These are phyloP conservation scores for Sclerotinia spermophila DNA, from an alignment of 2,329 filamentous ascomycete genomes.

Conservation along the genomic window DNA sequence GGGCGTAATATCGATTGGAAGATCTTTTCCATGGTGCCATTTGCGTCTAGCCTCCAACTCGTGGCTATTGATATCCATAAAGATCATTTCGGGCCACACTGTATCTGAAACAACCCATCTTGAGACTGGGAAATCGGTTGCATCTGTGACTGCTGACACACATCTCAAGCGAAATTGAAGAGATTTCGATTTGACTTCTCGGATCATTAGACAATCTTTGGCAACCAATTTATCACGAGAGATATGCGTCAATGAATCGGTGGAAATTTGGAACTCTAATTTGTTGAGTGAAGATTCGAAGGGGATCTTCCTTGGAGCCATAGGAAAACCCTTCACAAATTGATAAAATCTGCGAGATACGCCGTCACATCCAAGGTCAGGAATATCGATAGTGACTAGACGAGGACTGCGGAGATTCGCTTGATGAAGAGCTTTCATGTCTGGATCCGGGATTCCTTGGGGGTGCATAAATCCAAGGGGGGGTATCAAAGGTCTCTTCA, in stretches of 20 bases:
- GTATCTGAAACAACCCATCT: slow-evolving; percentile 63
- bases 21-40: slow-evolving; percentile 68
- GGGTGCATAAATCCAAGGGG: slow-evolving; percentile 35
- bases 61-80: slow-evolving; percentile 62
- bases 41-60: slow-evolving; percentile 58
- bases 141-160: slow-evolving; percentile 40
- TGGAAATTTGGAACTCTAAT: slow-evolving; percentile 38
- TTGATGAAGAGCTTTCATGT: slow-evolving; percentile 53
- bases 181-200: slow-evolving; percentile 47
- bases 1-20: slow-evolving; percentile 70
- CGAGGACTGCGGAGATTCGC: slow-evolving; percentile 53
- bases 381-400: slow-evolving; percentile 33
- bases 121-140: slow-evolving; percentile 37
- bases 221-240: slow-evolving; percentile 27
- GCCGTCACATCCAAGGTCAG: slow-evolving; percentile 29
- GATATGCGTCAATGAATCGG: slow-evolving; percentile 25
- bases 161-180: slow-evolving; percentile 67
- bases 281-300: slow-evolving; percentile 34
- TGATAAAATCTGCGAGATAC: slow-evolving; percentile 47
- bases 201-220: slow-evolving; percentile 33
- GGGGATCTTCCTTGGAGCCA: slow-evolving; percentile 42
- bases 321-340: slow-evolving; percentile 49
- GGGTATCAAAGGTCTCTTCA: slow-evolving; percentile 38
- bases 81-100: slow-evolving; percentile 68
- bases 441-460: slow-evolving; percentile 44